These are phyloP conservation scores for Elsinoe australis DNA, from an alignment of 2,329 filamentous ascomycete species.

Conservation along the genomic window DNA sequence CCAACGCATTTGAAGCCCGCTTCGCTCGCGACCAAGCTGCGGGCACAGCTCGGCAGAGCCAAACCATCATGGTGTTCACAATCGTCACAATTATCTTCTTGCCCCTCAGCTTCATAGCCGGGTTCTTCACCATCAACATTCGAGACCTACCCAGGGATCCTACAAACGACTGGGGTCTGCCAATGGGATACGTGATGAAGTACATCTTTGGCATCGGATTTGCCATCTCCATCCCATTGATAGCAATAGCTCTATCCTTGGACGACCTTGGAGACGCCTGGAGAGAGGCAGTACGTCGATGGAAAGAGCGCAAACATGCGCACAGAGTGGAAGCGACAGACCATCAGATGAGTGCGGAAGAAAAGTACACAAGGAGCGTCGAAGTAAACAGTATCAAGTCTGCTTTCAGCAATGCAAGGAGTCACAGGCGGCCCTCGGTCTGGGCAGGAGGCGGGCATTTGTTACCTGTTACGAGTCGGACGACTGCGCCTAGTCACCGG, in stretches of 20 bases:
- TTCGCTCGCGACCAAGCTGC: constrained; percentile 55
- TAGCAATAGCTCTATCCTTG: constrained; percentile 40
- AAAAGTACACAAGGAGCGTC: constrained; percentile 8
- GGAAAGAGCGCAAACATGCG: not conserved
- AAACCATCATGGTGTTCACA: constrained; percentile 53
- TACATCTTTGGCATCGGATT: constrained; percentile 52
- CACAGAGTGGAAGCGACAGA: not conserved
- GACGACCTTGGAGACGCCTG: constrained; percentile 33
- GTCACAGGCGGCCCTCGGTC: not conserved
- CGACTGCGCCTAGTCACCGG: not conserved
- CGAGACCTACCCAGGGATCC: constrained; percentile 38
- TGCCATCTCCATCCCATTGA: constrained; percentile 40
- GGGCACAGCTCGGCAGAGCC: constrained; percentile 50
- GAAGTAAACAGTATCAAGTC: constrained; percentile 10
- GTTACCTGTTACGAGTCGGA: constrained; percentile 1
- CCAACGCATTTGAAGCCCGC: constrained; percentile 58
- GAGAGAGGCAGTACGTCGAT: not conserved
- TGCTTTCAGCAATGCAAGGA: not conserved
- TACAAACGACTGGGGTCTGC: constrained; percentile 23
- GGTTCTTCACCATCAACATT: constrained; percentile 50
- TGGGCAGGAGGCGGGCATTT: constrained; percentile 3
- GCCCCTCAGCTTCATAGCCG: constrained; percentile 48
- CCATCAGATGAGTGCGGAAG: not conserved
- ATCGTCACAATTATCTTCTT: constrained; percentile 53
- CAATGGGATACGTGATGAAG: constrained; percentile 43